Evolutionary conservation across 2,329 filamentous ascomycete genomes (phyloP).

Genomic region (Microcera coccophila): DNA sequence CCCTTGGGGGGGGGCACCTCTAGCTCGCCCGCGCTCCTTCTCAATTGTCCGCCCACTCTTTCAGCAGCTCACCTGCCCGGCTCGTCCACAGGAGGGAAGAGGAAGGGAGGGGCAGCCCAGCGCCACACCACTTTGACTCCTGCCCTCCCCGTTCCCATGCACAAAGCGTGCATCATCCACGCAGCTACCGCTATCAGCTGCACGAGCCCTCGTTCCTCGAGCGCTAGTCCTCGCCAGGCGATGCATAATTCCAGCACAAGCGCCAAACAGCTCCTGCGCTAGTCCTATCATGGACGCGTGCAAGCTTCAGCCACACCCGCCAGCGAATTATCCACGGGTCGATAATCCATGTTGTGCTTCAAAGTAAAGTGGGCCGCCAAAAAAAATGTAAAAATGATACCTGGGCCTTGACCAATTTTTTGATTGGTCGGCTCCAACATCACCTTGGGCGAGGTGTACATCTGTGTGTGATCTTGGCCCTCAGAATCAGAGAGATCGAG

Average conservation of each 20-base stretch:
- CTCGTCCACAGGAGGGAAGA: background rate
- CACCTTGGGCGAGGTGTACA: constrained; percentile 33
- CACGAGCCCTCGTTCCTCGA: background rate
- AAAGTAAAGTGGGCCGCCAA: constrained; percentile 32
- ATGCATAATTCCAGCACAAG: constrained; percentile 1
- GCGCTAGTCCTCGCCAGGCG: background rate
- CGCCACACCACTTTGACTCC: constrained; percentile 23
- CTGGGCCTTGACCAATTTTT: constrained; percentile 35
- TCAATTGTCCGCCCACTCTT: constrained; percentile 17
- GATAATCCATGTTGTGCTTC: constrained; percentile 23
- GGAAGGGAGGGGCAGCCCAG: constrained; percentile 20
- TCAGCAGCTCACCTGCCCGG: background rate
- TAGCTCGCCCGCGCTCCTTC: constrained; percentile 5
- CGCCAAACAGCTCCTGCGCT: too few species aligned
- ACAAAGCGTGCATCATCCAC: constrained; percentile 17
- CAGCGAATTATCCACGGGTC: constrained; percentile 12
- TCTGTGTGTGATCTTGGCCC: constrained; percentile 32
- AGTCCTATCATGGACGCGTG: background rate
- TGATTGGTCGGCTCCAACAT: constrained; percentile 37
- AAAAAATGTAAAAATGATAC: constrained; percentile 35
- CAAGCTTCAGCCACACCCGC: constrained; percentile 23
- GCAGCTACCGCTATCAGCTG: background rate
- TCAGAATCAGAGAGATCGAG: constrained; percentile 27
- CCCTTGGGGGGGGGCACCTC: too few species aligned
- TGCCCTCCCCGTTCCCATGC: constrained; percentile 18